Evolutionary conservation across 805 yeast genomes (phyloP).

Genomic region (Nakazawaea anatomiae): DNA sequence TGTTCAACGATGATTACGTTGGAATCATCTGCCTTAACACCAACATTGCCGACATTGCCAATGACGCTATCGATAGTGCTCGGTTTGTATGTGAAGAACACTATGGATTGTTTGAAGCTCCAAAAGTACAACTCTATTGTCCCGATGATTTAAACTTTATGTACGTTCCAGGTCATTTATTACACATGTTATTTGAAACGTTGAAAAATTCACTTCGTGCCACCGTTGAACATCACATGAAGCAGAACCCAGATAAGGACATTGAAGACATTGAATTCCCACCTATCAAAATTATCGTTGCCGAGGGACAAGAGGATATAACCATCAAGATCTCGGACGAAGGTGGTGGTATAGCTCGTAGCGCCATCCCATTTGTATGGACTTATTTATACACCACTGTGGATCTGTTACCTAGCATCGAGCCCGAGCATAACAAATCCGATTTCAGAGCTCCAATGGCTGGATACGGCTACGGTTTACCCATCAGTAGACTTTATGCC

Average conservation of each 20-base stretch:
- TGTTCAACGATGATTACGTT: slow-evolving; percentile 56
- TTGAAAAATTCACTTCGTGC: slow-evolving; percentile 84
- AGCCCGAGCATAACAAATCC: slow-evolving; percentile 49
- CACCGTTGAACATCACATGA: slow-evolving; percentile 75
- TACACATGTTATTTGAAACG: slow-evolving; percentile 87
- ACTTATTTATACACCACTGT: slow-evolving; percentile 89
- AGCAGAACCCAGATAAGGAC: slow-evolving; percentile 40
- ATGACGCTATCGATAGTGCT: slow-evolving; percentile 87
- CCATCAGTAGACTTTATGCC: slow-evolving; percentile 79
- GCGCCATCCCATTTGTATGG: slow-evolving; percentile 83
- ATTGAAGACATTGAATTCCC: slow-evolving; percentile 70
- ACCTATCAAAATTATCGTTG: slow-evolving; percentile 79
- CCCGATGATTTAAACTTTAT: slow-evolving; percentile 73
- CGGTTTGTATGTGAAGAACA: slow-evolving; percentile 87
- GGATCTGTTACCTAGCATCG: slow-evolving; percentile 60
- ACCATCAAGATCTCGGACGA: slow-evolving; percentile 88
- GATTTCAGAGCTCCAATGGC: slow-evolving; percentile 89
- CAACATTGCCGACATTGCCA: slow-evolving; percentile 75
- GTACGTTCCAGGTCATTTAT: slow-evolving; percentile 91
- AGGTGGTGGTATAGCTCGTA: slow-evolving; percentile 89
- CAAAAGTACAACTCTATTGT: slow-evolving; percentile 73
- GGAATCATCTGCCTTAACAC: slow-evolving; percentile 87
- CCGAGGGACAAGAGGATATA: slow-evolving; percentile 86
- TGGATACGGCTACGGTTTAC: slow-evolving; percentile 89
- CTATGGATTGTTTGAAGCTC: slow-evolving; percentile 83